Evolutionary conservation across 345 rosid genomes (phyloP).

Genomic region (Pistacia vera): DNA sequence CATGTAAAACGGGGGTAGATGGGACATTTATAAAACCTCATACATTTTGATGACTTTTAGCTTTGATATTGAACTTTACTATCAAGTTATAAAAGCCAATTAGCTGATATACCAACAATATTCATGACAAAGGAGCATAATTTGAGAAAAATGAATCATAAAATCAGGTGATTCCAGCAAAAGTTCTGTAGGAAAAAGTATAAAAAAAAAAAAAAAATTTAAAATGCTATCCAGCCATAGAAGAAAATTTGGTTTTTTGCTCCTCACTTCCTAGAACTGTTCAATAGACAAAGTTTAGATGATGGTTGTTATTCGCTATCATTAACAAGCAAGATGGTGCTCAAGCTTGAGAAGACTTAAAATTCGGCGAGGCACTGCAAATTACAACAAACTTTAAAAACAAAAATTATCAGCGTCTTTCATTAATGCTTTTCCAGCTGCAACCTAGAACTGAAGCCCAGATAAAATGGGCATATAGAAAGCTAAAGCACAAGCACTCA

Average conservation of each 20-base stretch:
- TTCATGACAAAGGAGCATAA: not conserved
- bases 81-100: not conserved
- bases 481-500: not conserved
- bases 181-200: not conserved
- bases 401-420: not conserved
- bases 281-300: not conserved
- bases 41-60: not conserved
- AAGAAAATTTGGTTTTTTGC: not conserved
- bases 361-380: not conserved
- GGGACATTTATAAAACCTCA: not conserved
- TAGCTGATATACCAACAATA: not conserved
- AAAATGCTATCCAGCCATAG: not conserved
- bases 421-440: not conserved
- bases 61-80: not conserved
- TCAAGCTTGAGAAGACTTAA: not conserved
- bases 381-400: not conserved
- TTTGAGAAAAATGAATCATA: not conserved
- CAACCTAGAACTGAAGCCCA: not conserved
- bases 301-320: not conserved
- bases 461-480: not conserved
- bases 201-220: no score
- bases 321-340: not conserved
- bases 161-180: not conserved
- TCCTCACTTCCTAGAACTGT: not conserved
- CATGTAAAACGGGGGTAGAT: not conserved